phyloP scores from a whole-genome alignment of 805 yeast genomes.

The Wickerhamiella sorbophila region DNA sequence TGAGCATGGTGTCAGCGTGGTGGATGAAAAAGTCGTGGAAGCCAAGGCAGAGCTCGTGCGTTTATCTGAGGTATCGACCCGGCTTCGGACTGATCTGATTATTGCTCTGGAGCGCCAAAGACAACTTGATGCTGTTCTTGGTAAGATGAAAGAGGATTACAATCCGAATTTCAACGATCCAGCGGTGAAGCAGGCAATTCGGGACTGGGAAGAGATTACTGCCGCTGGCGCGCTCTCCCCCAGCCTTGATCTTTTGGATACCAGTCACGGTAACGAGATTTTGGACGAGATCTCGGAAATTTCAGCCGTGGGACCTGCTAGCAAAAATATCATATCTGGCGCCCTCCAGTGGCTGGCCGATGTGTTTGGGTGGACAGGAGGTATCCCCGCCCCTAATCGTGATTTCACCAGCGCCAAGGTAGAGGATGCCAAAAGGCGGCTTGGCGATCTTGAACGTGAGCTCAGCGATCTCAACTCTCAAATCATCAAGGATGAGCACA shows the following conservation, averaged over 20 bases:
- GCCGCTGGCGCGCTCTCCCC: neutral
- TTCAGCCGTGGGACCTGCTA: neutral
- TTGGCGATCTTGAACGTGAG: conserved; percentile 10
- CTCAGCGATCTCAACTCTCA: conserved; percentile 12
- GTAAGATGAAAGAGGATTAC: conserved; percentile 40
- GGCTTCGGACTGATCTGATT: conserved; percentile 6
- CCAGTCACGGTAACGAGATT: neutral
- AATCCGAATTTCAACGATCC: conserved; percentile 77
- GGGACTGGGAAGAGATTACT: conserved; percentile 24
- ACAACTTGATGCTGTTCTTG: conserved; percentile 28
- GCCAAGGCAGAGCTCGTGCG: conserved; percentile 11
- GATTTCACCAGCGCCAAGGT: conserved; percentile 1
- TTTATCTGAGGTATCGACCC: conserved; percentile 8
- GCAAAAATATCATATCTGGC: neutral
- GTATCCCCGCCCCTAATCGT: neutral
- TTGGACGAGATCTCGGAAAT: neutral
- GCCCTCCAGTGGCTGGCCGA: neutral
- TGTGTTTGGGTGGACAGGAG: conserved; percentile 2
- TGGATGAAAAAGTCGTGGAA: conserved; percentile 12
- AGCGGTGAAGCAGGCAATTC: conserved; percentile 65
- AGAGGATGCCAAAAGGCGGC: conserved; percentile 2
- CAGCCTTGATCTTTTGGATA: neutral
- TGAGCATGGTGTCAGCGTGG: neutral
- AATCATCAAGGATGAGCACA: conserved; percentile 12
- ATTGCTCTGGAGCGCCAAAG: conserved; percentile 7